Conservation (phyloP, 345 rosid species). For the Gossypium australe region DNA sequence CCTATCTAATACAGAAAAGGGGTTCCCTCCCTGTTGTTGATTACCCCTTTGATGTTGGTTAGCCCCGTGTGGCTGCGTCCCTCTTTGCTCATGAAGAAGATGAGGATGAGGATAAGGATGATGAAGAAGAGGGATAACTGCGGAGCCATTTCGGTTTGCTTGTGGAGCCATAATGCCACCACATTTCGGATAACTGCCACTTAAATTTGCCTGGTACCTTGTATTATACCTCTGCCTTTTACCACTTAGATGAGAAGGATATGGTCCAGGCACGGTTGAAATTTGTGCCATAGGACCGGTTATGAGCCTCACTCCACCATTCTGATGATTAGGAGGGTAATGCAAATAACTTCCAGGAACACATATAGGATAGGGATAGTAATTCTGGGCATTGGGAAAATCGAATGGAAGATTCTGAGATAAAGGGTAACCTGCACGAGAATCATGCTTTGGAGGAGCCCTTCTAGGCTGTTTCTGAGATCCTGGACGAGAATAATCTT, state of each 20-base stretch:
- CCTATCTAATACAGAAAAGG: slow-evolving; percentile 33
- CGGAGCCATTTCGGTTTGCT: slow-evolving; percentile 27
- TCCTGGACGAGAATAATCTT: slow-evolving; percentile 20
- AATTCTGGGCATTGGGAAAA: slow-evolving; percentile 20
- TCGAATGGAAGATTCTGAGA: slow-evolving; percentile 15
- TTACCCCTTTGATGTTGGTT: neutral
- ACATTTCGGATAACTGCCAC: slow-evolving; percentile 25
- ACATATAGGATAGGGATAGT: slow-evolving; percentile 19
- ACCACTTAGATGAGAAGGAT: slow-evolving; percentile 23
- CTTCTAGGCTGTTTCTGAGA: slow-evolving; percentile 14
- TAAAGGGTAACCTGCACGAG: slow-evolving; percentile 10
- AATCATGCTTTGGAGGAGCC: slow-evolving; percentile 18
- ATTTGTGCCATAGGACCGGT: neutral
- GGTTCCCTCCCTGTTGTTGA: slow-evolving; percentile 12
- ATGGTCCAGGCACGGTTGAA: slow-evolving; percentile 3
- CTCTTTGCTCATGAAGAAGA: neutral
- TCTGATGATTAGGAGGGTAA: slow-evolving; percentile 18
- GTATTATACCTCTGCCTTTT: slow-evolving; percentile 20
- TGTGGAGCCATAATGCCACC: slow-evolving; percentile 15
- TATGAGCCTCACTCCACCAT: slow-evolving; percentile 25
- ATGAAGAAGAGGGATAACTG: slow-evolving; percentile 11
- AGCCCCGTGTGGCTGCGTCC: slow-evolving; percentile 17
- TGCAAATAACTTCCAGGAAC: slow-evolving; percentile 3
- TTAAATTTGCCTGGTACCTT: slow-evolving; percentile 30
- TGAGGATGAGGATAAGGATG: neutral